Evolutionary conservation across 306 rosid species (phyloP).

Genomic region (Vachellia collinsii): DNA sequence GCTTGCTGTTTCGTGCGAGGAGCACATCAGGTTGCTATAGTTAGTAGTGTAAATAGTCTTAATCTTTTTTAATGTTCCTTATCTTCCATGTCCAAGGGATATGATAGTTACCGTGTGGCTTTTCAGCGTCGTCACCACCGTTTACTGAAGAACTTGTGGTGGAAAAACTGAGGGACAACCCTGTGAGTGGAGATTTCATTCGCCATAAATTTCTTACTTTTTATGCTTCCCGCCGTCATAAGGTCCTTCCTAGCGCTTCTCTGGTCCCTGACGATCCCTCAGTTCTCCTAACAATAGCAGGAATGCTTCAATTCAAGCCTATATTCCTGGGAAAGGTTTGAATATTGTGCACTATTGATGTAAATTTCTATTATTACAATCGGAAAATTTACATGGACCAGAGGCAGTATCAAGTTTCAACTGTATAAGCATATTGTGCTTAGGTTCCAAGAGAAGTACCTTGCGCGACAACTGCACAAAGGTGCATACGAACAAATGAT

Average conservation of each 20-base stretch:
- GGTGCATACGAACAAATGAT: constrained; percentile 91
- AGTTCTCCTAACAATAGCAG: constrained; percentile 90
- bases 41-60: constrained; percentile 35
- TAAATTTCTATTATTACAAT: not conserved
- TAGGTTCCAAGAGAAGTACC: constrained; percentile 75
- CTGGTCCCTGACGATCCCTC: constrained; percentile 94
- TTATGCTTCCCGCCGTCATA: constrained; percentile 86
- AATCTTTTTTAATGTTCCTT: constrained; percentile 12
- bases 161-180: constrained; percentile 44
- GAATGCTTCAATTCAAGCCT: constrained; percentile 97
- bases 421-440: constrained; percentile 19
- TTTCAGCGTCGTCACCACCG: constrained; percentile 65
- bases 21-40: constrained; percentile 52
- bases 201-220: constrained; percentile 66
- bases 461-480: constrained; percentile 83
- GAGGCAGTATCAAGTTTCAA: not conserved
- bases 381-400: not conserved
- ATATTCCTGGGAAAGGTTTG: constrained; percentile 84
- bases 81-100: constrained; percentile 23
- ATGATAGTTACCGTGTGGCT: constrained; percentile 33
- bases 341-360: not conserved
- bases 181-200: constrained; percentile 75
- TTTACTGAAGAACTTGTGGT: constrained; percentile 44
- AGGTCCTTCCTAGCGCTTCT: constrained; percentile 88
- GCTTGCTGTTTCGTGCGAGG: constrained; percentile 39